Percentiles rank a stretch among this genome's conserved stretches.
Conservation (phyloP, 169 alveolate genomes). For the Ichthyophthirius multifiliis region DNA sequence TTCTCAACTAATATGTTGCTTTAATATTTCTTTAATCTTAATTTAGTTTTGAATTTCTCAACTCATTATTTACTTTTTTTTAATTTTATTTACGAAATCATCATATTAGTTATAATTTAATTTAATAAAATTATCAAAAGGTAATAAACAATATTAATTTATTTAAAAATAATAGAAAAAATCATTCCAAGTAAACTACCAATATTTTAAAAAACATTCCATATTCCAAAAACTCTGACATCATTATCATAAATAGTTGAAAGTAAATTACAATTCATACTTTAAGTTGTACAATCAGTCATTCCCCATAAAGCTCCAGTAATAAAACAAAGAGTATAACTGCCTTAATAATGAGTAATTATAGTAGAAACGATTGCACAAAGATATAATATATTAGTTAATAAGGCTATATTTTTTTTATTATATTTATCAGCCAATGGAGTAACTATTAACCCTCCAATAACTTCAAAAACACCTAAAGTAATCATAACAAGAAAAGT, state of each 20-base stretch:
- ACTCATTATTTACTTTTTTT: background rate
- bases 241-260: background rate
- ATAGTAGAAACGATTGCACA: background rate
- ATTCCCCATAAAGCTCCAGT: slow-evolving; percentile 3
- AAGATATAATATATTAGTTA: background rate
- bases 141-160: background rate
- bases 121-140: background rate
- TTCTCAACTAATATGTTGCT: too few species aligned
- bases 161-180: background rate
- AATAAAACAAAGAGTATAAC: background rate
- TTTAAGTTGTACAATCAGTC: slow-evolving; percentile 6
- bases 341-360: background rate
- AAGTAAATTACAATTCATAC: background rate
- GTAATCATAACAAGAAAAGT: background rate
- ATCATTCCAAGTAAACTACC: background rate
- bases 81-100: background rate
- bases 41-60: too few species aligned
- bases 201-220: background rate
- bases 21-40: too few species aligned
- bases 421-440: background rate
- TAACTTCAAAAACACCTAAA: background rate
- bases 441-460: background rate
- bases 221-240: background rate
- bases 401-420: background rate
- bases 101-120: background rate